Evolutionary conservation across 169 alveolate species (phyloP).

Genomic region (Plasmodium cynomolgi): DNA sequence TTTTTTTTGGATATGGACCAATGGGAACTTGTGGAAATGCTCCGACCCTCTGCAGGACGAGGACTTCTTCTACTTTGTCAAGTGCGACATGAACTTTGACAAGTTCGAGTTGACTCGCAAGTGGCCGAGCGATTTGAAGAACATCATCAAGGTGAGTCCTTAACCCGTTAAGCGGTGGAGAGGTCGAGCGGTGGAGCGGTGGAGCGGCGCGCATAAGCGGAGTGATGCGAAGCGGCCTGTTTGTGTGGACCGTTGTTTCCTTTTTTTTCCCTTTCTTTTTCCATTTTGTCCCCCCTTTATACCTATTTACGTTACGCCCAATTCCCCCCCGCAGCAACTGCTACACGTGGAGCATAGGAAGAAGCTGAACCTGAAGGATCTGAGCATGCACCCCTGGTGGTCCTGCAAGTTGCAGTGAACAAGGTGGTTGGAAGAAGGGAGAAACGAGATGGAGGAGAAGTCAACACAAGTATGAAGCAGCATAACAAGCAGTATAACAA

Average conservation of each 20-base stretch:
- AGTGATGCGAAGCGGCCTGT: not conserved
- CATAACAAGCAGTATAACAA: too few species aligned
- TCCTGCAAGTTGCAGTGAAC: conserved; percentile 33
- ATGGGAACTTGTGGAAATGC: conserved; percentile 85
- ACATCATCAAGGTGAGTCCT: conserved; percentile 36
- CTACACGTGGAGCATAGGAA: conserved; percentile 47
- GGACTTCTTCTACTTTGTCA: conserved; percentile 73
- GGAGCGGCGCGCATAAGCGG: not conserved
- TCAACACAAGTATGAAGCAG: not conserved
- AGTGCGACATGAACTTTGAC: conserved; percentile 71
- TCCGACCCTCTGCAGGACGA: conserved; percentile 85
- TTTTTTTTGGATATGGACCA: conserved; percentile 87
- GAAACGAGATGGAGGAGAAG: not conserved
- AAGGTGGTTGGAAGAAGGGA: not conserved
- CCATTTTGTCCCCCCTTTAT: not conserved
- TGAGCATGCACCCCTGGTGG: conserved; percentile 72
- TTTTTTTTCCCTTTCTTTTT: not conserved
- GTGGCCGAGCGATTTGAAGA: conserved; percentile 59
- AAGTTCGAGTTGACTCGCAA: conserved; percentile 57
- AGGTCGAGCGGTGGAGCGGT: not conserved
- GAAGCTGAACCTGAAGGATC: conserved; percentile 59
- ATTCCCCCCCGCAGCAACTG: conserved; percentile 22
- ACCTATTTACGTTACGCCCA: not conserved
- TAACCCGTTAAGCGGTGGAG: not conserved
- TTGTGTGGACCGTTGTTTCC: not conserved